A percentile compares a stretch with the other conserved stretches of the same genome.
These are phyloP conservation scores for Amanita rimosa DNA, from an alignment of 768 basidiomycete species.

Conservation along the genomic window DNA sequence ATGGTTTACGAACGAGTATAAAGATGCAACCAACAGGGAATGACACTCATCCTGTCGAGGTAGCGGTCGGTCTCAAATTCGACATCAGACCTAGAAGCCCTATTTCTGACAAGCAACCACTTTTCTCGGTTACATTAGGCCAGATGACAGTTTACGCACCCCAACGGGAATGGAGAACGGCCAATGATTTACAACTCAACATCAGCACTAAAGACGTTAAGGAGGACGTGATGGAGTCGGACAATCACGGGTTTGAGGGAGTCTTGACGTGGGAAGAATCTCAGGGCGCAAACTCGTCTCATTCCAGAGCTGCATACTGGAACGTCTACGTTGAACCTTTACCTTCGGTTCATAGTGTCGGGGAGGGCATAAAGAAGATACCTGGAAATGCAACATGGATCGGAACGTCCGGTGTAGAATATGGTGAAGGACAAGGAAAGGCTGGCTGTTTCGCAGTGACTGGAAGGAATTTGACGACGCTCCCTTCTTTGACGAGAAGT, in stretches of 20 bases:
- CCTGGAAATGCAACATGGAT: not conserved
- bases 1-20: not conserved
- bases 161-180: not conserved
- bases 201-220: not conserved
- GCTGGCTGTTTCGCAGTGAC: not conserved
- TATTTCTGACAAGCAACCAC: not conserved
- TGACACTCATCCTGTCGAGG: not conserved
- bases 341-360: not conserved
- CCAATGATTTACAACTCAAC: not conserved
- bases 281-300: not conserved
- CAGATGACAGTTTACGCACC: not conserved
- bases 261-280: not conserved
- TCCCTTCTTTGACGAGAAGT: not conserved
- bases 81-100: not conserved
- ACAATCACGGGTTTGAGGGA: not conserved
- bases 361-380: not conserved
- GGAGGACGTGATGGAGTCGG: conserved; percentile 12
- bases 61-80: conserved; percentile 1
- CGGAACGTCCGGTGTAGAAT: not conserved
- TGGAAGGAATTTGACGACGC: not conserved
- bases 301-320: not conserved
- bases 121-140: not conserved
- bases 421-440: not conserved
- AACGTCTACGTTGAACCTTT: not conserved
- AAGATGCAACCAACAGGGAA: not conserved